Base-by-base conservation (phyloP, 345 rosid genomes). In the Lepidium didymum region DNA sequence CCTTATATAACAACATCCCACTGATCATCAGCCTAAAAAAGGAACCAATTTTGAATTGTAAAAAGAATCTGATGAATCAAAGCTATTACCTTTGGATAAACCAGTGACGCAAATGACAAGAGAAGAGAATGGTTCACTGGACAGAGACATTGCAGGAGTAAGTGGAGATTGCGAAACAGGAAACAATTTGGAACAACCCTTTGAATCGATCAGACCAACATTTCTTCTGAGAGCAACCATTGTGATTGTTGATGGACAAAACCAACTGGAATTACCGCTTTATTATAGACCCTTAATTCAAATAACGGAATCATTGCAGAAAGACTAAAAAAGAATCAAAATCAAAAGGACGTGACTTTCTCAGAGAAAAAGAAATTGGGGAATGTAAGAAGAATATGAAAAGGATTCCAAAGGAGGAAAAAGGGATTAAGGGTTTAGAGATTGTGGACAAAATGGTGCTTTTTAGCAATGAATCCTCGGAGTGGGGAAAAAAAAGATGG, bases 71-170 rank as follows among this genome's bases (percentile, higher is more conserved):
- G 10, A 61, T 9, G 46, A 1, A 19, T 47, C 35, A 21, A 41
- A 49, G 15, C 8, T 31, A 8, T 4, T 1, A 88, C 98, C 97
- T 86, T 87, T 90, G 38, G 98, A 93, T 41, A 93, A 83, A 70
- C 98, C 97, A 18, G 97, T 90, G 41, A 88, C 99, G 54, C 99
- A 93, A 13, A 92, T 86, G 35, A 86, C 82, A 59, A 92, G 88
- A 34, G 86, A 83, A 35, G 87, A 69, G 70, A 92, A 92, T 0
- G 96, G 95, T 41, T 82, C 85, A 63, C 56, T 57, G 23, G 83
- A 49, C 13, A 69, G 79, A 71, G 77, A 73, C 73, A 69, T 31
- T 13, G 79, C 27, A 34, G 73, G 81, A 31, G 71, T 81, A 27
- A 87, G 85, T 14, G 85, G 78, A 79, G 86, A 50, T 13, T 85